phyloP scores from a whole-genome alignment of 1,284 basidiomycete genomes.

The Ceratobasidium sp. region DNA sequence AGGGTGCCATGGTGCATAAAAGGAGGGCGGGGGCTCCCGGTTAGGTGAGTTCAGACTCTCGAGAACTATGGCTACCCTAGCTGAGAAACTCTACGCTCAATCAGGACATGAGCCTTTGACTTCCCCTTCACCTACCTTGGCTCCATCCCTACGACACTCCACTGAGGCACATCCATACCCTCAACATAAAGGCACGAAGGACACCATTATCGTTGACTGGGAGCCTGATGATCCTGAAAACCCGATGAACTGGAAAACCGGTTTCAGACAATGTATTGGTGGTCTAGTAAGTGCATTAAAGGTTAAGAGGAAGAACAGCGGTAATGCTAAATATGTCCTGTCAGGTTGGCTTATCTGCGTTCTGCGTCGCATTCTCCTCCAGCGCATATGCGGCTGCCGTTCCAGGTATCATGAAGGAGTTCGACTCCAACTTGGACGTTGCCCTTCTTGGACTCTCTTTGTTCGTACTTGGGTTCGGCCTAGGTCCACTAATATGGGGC shows the following conservation, averaged over 20 bases:
- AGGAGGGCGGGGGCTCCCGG: background rate
- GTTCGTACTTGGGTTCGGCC: slow-evolving; percentile 40
- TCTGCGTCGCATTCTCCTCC: slow-evolving; percentile 42
- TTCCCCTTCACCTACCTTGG: slow-evolving; percentile 33
- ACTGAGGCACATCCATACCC: background rate
- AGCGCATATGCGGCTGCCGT: slow-evolving; percentile 38
- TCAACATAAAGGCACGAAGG: background rate
- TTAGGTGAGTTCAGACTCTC: background rate
- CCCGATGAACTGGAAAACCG: slow-evolving; percentile 36
- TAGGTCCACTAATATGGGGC: slow-evolving; percentile 42
- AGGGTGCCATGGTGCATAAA: background rate
- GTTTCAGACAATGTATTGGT: slow-evolving; percentile 13
- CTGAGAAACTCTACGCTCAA: slow-evolving; percentile 11
- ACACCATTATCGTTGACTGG: slow-evolving; percentile 24
- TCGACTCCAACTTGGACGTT: slow-evolving; percentile 4
- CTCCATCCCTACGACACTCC: slow-evolving; percentile 37
- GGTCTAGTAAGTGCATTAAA: background rate
- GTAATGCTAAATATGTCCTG: background rate
- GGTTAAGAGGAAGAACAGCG: background rate
- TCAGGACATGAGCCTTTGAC: background rate
- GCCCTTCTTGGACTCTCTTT: slow-evolving; percentile 34
- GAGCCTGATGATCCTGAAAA: slow-evolving; percentile 30
- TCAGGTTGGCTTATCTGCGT: slow-evolving; percentile 27
- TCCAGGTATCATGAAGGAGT: slow-evolving; percentile 35
- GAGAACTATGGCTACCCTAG: slow-evolving; percentile 5